Base-by-base conservation (phyloP, 495 filamentous ascomycete genomes). In the Lindgomyces ingoldianus region DNA sequence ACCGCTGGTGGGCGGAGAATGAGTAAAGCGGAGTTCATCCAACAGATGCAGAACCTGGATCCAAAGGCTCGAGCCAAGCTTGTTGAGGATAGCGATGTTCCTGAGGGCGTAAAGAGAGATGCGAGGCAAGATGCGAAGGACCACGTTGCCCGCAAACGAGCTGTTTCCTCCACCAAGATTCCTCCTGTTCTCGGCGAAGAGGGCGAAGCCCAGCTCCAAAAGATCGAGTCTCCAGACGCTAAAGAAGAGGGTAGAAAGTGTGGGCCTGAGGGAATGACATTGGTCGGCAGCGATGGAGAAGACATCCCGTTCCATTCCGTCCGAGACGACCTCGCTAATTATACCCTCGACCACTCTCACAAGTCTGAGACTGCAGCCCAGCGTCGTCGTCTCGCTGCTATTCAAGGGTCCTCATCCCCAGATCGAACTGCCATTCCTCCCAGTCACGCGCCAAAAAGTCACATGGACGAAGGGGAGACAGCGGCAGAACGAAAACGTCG, bases 11-110 rank as follows among this genome's bases (percentile, higher is more conserved):
- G 90, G 21, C 87, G 89, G 19, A 85, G 88, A 11, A 85, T 98
- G 89, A 94, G 84, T 72, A 96, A 96, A 74, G 85, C 89, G 6
- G 91, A 97, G 70, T 98, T 99, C 76, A 88, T 98, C 64, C 78
- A 85, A 50, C 86, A 94, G 70, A 87, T 99, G 65, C 85, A 87
- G 72, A 80, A 85, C 26, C 79, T 97, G 60, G 91, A 96, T 72
- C 87, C 90, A 29, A 88, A 85, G 68, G 84, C 85, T 18, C 85
- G 93, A 16, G 83, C 81, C 22, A 85, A 91, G 62, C 76, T 89
- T 1, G 82, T 94, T 0, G 84, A 92, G 54, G 75, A 88, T 45
- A 88, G 83, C 49, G 83, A 86, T 67, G 85, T 84, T 0, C 85
- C 87, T 0, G 79, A 81, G 39, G 76, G 68, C 8, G 74, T 83